These are phyloP conservation scores for Lasiodiplodia sp. DNA, from an alignment of 2,329 filamentous ascomycete species.

Conservation along the genomic window DNA sequence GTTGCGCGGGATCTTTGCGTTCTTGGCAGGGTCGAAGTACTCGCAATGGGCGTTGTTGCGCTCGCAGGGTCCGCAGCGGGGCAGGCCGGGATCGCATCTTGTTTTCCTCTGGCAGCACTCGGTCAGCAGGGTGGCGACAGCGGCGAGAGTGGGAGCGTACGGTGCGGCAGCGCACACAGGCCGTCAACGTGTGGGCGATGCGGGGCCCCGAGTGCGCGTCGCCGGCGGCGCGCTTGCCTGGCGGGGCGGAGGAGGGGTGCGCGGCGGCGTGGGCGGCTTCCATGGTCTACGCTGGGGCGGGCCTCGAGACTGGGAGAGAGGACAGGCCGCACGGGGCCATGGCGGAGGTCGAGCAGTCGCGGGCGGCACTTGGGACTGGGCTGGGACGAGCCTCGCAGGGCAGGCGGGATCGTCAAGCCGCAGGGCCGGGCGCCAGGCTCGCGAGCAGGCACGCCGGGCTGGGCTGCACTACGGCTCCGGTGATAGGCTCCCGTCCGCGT, in stretches of 20 bases:
- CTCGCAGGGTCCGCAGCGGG: conserved; percentile 91
- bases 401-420: conserved; percentile 17
- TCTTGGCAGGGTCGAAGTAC: conserved; percentile 90
- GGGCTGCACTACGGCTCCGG: background rate
- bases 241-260: conserved; percentile 2
- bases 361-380: background rate
- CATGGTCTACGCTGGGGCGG: conserved; percentile 35
- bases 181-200: conserved; percentile 81
- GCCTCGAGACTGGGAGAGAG: conserved; percentile 45
- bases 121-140: conserved; percentile 34
- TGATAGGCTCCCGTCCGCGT: conserved; percentile 10
- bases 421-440: background rate
- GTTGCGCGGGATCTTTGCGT: conserved; percentile 83
- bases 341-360: background rate
- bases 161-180: conserved; percentile 81
- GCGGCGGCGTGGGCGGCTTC: conserved; percentile 39
- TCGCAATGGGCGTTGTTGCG: conserved; percentile 90
- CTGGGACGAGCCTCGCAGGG: background rate
- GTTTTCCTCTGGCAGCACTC: conserved; percentile 78
- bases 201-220: conserved; percentile 51
- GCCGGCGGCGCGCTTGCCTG: conserved; percentile 16
- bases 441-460: conserved; percentile 10
- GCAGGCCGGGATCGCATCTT: conserved; percentile 90
- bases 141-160: conserved; percentile 54
- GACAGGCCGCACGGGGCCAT: conserved; percentile 37